Evolutionary conservation across 1,284 basidiomycete species (phyloP), one percentile per base, ranked within the genome.

Genomic region (Termitomyces sp.): DNA sequence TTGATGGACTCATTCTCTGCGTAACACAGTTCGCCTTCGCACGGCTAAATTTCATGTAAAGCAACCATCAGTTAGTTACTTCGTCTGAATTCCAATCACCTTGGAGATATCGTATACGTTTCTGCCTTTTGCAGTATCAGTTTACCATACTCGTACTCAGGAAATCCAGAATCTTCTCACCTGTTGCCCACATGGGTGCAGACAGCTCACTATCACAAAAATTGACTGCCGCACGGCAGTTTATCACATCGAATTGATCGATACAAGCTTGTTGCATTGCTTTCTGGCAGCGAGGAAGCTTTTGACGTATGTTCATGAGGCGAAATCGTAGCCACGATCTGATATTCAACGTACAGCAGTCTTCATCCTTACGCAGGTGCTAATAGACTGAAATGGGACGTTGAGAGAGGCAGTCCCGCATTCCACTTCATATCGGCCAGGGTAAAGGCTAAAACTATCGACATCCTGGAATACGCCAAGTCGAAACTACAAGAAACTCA

Each of bases 81-180:
- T 10, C 4, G 1, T 36, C n/a, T 2, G 9, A 41, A 31, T 5
- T 33, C 44, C 17, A 53, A 64, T 47, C 57, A 75, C 80, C 78
- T 85, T 88, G 38, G 84, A 85, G 48, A 90, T 79, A 64, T 91
- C 88, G 66, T 90, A 91, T 7, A 79, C 75, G 62, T 86, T 86
- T 44, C 79, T 70, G 2, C 81, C 83, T 84, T 48, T 44, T 6
- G 31, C 7, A 40, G 19, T 52, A 21, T 39, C 13, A 50, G 21
- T 9, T 13, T 24, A 21, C 21, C 19, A 44, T 34, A 12, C 4
- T 9, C 8, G 10, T 34, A 47, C 21, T 36, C 1, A n/a, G 17
- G 26, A 45, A 36, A 9, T 33, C 30, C 41, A 19, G 28, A 50
- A 21, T n/a, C 9, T 19, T 68, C 74, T 56, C 40, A 82, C 81